Base-by-base conservation (phyloP, 805 yeast species). In the Lipomyces sp. region DNA sequence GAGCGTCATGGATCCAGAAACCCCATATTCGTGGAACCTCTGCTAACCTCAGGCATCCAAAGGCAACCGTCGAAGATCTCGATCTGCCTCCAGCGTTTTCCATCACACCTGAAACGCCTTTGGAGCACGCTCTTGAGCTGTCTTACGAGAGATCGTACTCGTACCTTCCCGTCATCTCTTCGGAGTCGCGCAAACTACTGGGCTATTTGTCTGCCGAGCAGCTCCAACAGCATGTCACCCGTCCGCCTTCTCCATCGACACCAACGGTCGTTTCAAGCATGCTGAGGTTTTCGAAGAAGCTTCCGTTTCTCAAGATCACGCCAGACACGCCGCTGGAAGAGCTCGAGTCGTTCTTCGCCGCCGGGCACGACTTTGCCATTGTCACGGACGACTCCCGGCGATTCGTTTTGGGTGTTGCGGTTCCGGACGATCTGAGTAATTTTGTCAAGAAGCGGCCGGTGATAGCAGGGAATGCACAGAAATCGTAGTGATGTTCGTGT, bases 331-430 rank as follows among this genome's bases (percentile, higher is more conserved):
- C 82, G 11, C 68, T 79, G 56, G 83, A 80, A 59, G 71, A 73
- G 1, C 72, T 79, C 56, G 79, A 79, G 19, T 61, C 55, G 32
- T 80, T 79, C 57, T 79, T 80, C 63, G 51, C 34, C 6, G 50
- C 64, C 19, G 81, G 78, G 16, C 68, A 73, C 53, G 77, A 71
- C 55, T 77, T 80, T 61, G 83, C 83, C 3, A 78, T 79, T n/a
- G 43, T 79, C 43, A 78, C 83, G 39, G 81, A 79, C 55, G 73
- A 65, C 23, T 73, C 73, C 41, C 74, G 79, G 4, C 71, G 71
- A 55, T 74, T 78, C 62, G 82, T 80, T 10, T 72, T 79, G 47
- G 84, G 82, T 4, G 82, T 79, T 16, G 83, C 80, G 26, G 78
- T 81, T 2, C 73, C 74, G 22, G 75, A 74, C 38, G 80, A 75